Percentiles rank a stretch among this genome's conserved stretches.
Evolutionary conservation across 2,329 filamentous ascomycete species (phyloP).

Genomic region (Alternaria postmessia): DNA sequence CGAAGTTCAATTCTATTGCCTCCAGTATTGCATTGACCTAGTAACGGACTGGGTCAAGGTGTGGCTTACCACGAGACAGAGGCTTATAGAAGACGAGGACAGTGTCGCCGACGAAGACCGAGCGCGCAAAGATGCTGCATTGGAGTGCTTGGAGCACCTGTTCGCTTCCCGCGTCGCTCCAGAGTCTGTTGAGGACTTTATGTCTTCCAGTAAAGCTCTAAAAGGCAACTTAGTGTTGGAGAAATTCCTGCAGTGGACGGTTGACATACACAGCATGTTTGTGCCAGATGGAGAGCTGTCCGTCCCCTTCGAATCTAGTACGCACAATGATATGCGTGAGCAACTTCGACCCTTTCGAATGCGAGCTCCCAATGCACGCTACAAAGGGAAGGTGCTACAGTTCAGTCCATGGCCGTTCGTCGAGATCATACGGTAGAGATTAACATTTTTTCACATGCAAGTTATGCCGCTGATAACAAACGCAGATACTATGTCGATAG

Average conservation of each 20-base stretch:
- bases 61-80: conserved; percentile 8
- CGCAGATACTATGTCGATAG: conserved; percentile 4
- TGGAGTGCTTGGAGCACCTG: conserved; percentile 4
- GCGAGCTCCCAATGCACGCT: conserved; percentile 10
- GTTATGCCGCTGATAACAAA: neutral
- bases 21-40: conserved; percentile 7
- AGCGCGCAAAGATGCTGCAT: conserved; percentile 5
- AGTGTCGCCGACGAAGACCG: conserved; percentile 12
- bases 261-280: conserved; percentile 13
- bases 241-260: conserved; percentile 22
- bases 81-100: conserved; percentile 7
- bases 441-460: neutral
- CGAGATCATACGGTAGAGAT: conserved; percentile 14
- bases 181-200: conserved; percentile 14
- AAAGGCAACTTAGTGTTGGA: conserved; percentile 2
- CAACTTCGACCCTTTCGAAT: conserved; percentile 23
- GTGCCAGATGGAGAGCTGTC: conserved; percentile 4
- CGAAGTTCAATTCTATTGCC: conserved; percentile 24
- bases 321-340: conserved; percentile 18
- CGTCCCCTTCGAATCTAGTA: conserved; percentile 11
- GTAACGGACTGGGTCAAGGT: conserved; percentile 9
- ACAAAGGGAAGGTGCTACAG: conserved; percentile 16
- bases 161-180: conserved; percentile 13
- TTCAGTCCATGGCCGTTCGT: conserved; percentile 38
- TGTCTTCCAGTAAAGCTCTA: conserved; percentile 11